Base-by-base conservation (phyloP, 2,329 filamentous ascomycete genomes). In the Calonectria pauciramosa region DNA sequence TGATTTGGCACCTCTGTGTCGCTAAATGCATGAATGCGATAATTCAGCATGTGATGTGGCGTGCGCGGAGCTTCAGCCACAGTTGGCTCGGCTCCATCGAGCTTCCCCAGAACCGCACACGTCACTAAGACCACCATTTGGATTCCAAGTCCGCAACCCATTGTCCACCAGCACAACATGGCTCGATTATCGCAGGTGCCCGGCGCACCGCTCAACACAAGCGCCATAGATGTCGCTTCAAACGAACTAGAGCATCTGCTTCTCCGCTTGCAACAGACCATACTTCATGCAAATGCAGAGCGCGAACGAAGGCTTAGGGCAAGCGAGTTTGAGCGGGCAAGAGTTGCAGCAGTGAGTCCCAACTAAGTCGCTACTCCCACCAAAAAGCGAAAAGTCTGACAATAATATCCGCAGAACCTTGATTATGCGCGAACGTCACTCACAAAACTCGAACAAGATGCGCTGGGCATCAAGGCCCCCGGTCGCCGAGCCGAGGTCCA, bases 371-470 rank as follows among this genome's bases (percentile, higher is more conserved):
- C 9, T 13, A 11, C 30, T 28, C 59, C 52, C 38, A 26, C 28
- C 14, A 36, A 13, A 59, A 6, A 10, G 5, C 10, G 13, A 23
- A 9, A 6, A 28, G 4, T 32, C 68, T 82, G 65, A 81, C 7
- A 26, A 3, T 54, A 5, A 16, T 6, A n/a, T 2, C 18, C 18
- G 20, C 76, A 94, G 91, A 96, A 95, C 80, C 87, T 96, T 75
- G 91, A 94, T 78, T 91, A 94, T 82, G 94, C 94, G 26, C 91
- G 92, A 51, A 89, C 89, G 0, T 89, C 94, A 36, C 90, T 96
- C 71, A 90, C 93, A 26, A 92, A 90, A 73, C 89, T 95, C 52
- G 94, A 96, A 82, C 93, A 95, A 79, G 91, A 94, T 78, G 89
- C 91, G 8, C 84, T 91, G 18, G 86, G 85, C n/a, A 85, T 92